Conservation (phyloP, 805 yeast genomes). For the Candida ipomoeae region DNA sequence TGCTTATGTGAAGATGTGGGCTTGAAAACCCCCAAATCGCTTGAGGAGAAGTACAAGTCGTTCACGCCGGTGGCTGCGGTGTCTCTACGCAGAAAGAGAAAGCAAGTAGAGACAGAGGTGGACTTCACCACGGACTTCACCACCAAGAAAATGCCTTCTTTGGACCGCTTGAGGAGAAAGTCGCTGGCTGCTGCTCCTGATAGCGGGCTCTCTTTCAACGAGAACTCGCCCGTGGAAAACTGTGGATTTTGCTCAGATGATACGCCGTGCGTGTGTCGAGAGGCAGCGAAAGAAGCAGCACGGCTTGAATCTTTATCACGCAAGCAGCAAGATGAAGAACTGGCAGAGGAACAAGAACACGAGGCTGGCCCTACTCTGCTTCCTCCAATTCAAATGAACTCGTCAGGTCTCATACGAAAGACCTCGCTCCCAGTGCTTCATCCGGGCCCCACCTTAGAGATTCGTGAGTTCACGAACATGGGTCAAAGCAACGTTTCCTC, state of each 20-base stretch:
- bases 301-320: conserved; percentile 26
- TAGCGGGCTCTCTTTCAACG: conserved; percentile 27
- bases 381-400: conserved; percentile 38
- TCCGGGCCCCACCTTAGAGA: conserved; percentile 59
- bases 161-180: conserved; percentile 25
- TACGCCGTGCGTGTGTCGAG: conserved; percentile 89
- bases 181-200: conserved; percentile 3
- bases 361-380: conserved; percentile 29
- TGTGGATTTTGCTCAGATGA: conserved; percentile 95
- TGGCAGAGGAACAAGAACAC: conserved; percentile 10
- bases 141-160: conserved; percentile 32
- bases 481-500: conserved; percentile 37
- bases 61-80: conserved; percentile 68
- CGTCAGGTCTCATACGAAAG: conserved; percentile 25
- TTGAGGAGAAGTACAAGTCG: conserved; percentile 33
- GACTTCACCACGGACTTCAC: conserved; percentile 55
- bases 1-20: conserved; percentile 62
- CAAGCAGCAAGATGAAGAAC: conserved; percentile 13
- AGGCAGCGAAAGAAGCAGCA: conserved; percentile 56
- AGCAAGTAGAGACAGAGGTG: conserved; percentile 30
- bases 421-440: conserved; percentile 52
- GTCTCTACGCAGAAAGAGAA: conserved; percentile 39
- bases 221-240: conserved; percentile 55
- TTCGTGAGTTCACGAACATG: conserved; percentile 40
- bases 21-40: conserved; percentile 24